Percentiles rank a stretch among this genome's conserved stretches.
These are phyloP conservation scores for Pistacia atlantica DNA, from an alignment of 345 rosid genomes.

Conservation along the genomic window DNA sequence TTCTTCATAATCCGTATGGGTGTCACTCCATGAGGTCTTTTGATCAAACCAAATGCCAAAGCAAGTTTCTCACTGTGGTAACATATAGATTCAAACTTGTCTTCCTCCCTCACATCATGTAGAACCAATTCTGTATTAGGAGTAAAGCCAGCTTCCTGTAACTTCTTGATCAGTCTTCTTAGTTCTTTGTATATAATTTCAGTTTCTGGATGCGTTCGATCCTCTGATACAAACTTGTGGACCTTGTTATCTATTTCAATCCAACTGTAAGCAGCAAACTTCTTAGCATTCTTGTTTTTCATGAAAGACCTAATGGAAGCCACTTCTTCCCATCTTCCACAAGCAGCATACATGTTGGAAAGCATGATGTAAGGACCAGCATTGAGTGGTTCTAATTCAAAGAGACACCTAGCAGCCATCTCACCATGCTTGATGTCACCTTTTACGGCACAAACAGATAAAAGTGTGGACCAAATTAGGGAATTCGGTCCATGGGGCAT, in stretches of 20 bases:
- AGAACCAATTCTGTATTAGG: conserved; percentile 48
- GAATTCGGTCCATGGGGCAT: conserved; percentile 51
- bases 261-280: conserved; percentile 68
- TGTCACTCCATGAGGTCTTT: conserved; percentile 33
- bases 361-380: conserved; percentile 63
- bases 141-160: conserved; percentile 48
- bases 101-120: conserved; percentile 54
- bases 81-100: conserved; percentile 52
- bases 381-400: conserved; percentile 50
- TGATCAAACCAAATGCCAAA: conserved; percentile 54
- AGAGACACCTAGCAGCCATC: conserved; percentile 52
- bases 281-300: conserved; percentile 54
- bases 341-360: conserved; percentile 61
- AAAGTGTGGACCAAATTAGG: conserved; percentile 54
- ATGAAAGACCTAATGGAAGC: conserved; percentile 56
- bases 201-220: conserved; percentile 54
- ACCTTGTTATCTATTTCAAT: conserved; percentile 49
- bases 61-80: conserved; percentile 72
- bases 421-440: conserved; percentile 49
- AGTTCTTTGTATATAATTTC: conserved; percentile 45
- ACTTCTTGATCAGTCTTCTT: conserved; percentile 36
- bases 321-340: conserved; percentile 62
- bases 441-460: conserved; percentile 45
- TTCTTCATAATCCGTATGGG: conserved; percentile 65
- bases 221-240: conserved; percentile 61